Evolutionary conservation across 805 yeast species (phyloP).

Genomic region (Nakazawaea wyomingensis): DNA sequence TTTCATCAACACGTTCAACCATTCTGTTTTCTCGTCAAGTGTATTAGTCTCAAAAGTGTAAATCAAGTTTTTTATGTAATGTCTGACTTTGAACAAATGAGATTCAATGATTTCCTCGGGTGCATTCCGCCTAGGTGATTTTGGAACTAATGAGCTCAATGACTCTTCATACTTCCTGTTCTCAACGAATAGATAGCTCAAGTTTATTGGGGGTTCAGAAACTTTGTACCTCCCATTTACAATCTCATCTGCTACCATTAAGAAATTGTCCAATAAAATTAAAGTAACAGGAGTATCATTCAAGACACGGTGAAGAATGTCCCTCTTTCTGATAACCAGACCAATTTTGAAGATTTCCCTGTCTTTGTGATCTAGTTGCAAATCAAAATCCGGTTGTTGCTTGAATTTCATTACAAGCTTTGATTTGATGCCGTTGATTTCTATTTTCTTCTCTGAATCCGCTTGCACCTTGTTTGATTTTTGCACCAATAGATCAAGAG

Average conservation of each 20-base stretch:
- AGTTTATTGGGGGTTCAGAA: slow-evolving; percentile 55
- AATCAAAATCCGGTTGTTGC: slow-evolving; percentile 35
- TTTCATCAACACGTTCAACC: slow-evolving; percentile 4
- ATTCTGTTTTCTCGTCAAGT: slow-evolving; percentile 5
- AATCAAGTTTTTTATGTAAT: slow-evolving; percentile 51
- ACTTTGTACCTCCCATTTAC: slow-evolving; percentile 36
- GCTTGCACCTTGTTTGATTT: slow-evolving; percentile 61
- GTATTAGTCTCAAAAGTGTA: slow-evolving; percentile 43
- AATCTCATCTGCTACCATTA: slow-evolving; percentile 57
- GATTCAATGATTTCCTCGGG: slow-evolving; percentile 15
- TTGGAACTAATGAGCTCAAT: neutral
- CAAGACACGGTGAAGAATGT: slow-evolving; percentile 36
- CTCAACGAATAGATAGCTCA: slow-evolving; percentile 51
- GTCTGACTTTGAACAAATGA: slow-evolving; percentile 44
- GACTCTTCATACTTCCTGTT: slow-evolving; percentile 17
- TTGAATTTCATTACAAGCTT: slow-evolving; percentile 49
- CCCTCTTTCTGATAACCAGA: slow-evolving; percentile 55
- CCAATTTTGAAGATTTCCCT: slow-evolving; percentile 58
- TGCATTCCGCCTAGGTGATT: neutral
- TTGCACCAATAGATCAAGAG: slow-evolving; percentile 48
- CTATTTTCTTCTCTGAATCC: slow-evolving; percentile 52
- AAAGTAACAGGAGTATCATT: slow-evolving; percentile 26
- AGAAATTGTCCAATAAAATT: slow-evolving; percentile 65
- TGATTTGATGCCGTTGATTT: slow-evolving; percentile 46
- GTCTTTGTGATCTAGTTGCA: slow-evolving; percentile 47